These are phyloP conservation scores for Pestalotiopsis sp. DNA, from an alignment of 2,329 filamentous ascomycete species.

Conservation along the genomic window DNA sequence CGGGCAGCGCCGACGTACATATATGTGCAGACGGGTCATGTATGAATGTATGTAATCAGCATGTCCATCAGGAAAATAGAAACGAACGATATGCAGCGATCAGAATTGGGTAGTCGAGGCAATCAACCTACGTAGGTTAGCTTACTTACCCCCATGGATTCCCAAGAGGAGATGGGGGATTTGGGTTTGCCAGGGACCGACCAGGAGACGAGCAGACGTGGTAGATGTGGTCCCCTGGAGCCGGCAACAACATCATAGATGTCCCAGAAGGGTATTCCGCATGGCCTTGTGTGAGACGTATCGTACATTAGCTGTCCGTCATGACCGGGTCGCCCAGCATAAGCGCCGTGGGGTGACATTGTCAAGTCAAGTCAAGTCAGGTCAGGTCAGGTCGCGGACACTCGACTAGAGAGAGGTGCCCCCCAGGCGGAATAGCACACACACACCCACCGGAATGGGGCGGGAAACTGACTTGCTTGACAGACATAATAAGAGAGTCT, in stretches of 20 bases:
- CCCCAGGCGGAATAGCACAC: not conserved
- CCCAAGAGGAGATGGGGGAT: not conserved
- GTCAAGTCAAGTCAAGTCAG: conserved; percentile 15
- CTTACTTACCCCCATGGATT: too few relatives aligned
- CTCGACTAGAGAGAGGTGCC: not conserved
- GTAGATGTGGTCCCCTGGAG: conserved; percentile 14
- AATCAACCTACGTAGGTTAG: too few relatives aligned
- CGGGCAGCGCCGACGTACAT: conserved; percentile 1
- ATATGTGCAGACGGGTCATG: not conserved
- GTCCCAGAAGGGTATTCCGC: conserved; percentile 30
- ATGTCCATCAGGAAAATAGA: not conserved
- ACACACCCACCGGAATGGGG: not conserved
- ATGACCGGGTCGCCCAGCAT: conserved; percentile 3
- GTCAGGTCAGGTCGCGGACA: conserved; percentile 2
- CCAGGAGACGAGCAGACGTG: conserved; percentile 16
- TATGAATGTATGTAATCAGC: not conserved
- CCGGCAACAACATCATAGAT: conserved; percentile 11
- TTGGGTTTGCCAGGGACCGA: not conserved
- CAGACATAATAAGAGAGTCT: not conserved
- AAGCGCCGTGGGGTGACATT: conserved; percentile 19
- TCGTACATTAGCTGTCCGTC: not conserved
- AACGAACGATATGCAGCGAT: not conserved
- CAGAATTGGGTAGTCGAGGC: not conserved
- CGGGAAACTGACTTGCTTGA: not conserved
- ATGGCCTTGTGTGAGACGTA: conserved; percentile 16